Evolutionary conservation across 2,329 filamentous ascomycete genomes (phyloP).

Genomic region (Westerdykella sp.): DNA sequence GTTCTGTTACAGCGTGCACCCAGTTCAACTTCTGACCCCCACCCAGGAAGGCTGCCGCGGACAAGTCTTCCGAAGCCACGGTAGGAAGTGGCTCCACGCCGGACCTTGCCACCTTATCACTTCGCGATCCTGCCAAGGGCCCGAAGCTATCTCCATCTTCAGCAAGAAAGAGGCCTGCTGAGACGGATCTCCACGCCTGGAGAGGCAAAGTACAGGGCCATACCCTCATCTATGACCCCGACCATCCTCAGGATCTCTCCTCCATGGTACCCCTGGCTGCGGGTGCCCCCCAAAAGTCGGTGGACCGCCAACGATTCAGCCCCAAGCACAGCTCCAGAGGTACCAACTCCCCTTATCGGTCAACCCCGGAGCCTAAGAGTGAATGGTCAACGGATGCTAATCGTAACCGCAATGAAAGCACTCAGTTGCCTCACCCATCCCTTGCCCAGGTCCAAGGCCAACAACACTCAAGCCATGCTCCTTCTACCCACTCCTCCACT

Average conservation of each 20-base stretch:
- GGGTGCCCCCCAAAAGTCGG: conserved; percentile 10
- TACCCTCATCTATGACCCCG: conserved; percentile 19
- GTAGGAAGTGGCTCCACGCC: conserved; percentile 22
- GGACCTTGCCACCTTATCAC: conserved; percentile 24
- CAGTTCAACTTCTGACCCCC: conserved; percentile 5
- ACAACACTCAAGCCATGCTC: neutral
- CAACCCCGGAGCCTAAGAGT: conserved; percentile 19
- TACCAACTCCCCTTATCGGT: conserved; percentile 12
- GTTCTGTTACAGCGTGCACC: neutral
- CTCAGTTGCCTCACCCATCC: neutral
- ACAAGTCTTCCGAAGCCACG: conserved; percentile 22
- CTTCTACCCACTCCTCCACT: neutral
- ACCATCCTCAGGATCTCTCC: conserved; percentile 20
- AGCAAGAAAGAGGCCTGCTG: conserved; percentile 26
- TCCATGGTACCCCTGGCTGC: conserved; percentile 12
- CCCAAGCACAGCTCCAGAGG: conserved; percentile 12
- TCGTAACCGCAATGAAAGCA: conserved; percentile 5
- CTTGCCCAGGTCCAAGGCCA: too few species aligned
- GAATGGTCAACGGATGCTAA: conserved; percentile 22
- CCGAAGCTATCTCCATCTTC: conserved; percentile 15
- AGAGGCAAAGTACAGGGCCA: conserved; percentile 20
- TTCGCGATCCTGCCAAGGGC: conserved; percentile 16
- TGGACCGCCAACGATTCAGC: conserved; percentile 18
- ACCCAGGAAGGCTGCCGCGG: conserved; percentile 13
- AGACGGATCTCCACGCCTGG: conserved; percentile 19